phyloP scores from a whole-genome alignment of 2,329 filamentous ascomycete species.

The Verticillium dahliae region DNA sequence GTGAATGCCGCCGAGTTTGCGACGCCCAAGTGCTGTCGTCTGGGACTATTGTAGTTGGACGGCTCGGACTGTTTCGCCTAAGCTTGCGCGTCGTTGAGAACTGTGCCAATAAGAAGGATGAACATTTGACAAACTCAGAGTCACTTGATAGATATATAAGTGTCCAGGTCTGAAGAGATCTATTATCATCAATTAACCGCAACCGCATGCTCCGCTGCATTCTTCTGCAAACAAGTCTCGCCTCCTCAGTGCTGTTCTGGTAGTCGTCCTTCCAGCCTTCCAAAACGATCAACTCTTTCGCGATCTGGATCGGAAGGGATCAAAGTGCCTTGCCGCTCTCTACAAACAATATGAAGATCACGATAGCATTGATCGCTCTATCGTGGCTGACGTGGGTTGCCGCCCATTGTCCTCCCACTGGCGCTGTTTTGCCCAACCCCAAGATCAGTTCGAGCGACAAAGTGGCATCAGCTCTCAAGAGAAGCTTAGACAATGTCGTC shows the following conservation, averaged over 20 bases:
- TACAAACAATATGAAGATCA: background rate
- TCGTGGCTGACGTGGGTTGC: background rate
- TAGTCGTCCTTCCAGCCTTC: too few relatives aligned
- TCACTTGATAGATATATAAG: too few relatives aligned
- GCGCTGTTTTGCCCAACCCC: background rate
- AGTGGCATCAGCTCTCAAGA: background rate
- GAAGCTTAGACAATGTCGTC: background rate
- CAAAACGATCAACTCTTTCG: background rate
- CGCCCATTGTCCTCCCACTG: conserved; percentile 1
- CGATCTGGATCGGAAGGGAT: too few relatives aligned
- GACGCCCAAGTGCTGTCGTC: background rate
- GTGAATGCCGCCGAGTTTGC: background rate
- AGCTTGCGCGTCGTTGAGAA: too few relatives aligned
- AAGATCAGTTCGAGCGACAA: background rate
- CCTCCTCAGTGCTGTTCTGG: too few relatives aligned
- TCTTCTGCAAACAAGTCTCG: too few relatives aligned
- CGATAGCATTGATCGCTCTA: background rate
- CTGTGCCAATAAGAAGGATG: too few relatives aligned
- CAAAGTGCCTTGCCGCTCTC: too few relatives aligned
- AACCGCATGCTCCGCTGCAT: too few relatives aligned
- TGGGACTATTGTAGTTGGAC: background rate
- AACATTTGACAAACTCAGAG: too few relatives aligned
- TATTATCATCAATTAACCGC: too few relatives aligned
- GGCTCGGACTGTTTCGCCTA: background rate
- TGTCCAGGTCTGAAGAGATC: too few relatives aligned